A percentile compares a stretch with the other conserved stretches of the same genome.
These are phyloP conservation scores for Fusarium neocosmosporiellum DNA, from an alignment of 2,329 filamentous ascomycete genomes.

Conservation along the genomic window DNA sequence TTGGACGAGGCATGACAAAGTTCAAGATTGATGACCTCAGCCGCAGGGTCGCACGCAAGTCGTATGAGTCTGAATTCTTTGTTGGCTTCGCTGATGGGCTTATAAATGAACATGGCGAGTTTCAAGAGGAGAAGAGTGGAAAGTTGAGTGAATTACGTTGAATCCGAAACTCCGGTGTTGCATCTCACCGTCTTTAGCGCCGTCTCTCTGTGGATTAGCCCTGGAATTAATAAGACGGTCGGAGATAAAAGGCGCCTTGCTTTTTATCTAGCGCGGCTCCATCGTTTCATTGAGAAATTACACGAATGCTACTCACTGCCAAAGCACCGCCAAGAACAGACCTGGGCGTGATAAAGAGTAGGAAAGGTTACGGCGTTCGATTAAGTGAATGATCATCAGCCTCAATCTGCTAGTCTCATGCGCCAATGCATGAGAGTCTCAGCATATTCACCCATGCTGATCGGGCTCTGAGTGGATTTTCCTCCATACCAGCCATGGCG, in stretches of 20 bases:
- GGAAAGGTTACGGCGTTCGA: not conserved
- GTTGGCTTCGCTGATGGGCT: not conserved
- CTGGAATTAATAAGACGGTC: not conserved
- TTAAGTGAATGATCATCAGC: not conserved
- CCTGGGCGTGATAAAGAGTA: not conserved
- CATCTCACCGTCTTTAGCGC: not conserved
- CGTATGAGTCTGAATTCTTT: conserved; percentile 30
- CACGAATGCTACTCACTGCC: not conserved
- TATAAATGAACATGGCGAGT: not conserved
- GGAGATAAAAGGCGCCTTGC: not conserved
- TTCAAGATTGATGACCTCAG: conserved; percentile 13
- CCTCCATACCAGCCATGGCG: not conserved
- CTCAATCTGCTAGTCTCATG: not conserved
- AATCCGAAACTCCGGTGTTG: not conserved
- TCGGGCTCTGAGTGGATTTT: not conserved
- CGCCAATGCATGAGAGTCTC: not conserved
- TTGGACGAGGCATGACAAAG: conserved; percentile 13
- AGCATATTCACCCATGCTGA: not conserved
- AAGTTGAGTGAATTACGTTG: not conserved
- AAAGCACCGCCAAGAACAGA: not conserved
- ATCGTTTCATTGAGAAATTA: not conserved
- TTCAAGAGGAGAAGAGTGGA: not conserved
- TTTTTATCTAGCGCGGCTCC: not conserved
- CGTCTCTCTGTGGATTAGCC: not conserved
- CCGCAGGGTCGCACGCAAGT: not conserved